Evolutionary conservation across 108 stramenopile species (phyloP), one percentile per base, ranked within the genome.

Genomic region (Stephanodiscus minutulus): DNA sequence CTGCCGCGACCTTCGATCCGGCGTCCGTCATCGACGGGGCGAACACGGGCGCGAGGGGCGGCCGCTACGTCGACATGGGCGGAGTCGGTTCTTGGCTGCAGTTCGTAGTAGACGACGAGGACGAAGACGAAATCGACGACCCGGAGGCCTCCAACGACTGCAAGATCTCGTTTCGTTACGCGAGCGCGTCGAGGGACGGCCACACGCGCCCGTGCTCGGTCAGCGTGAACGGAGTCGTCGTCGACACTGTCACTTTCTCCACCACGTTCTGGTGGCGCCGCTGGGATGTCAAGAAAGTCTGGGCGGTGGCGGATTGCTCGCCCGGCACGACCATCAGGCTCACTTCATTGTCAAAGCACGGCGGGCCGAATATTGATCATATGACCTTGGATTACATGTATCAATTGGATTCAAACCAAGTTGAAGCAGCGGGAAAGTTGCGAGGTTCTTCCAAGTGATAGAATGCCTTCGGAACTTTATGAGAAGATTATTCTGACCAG

Each of bases 151-250:
- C 55, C 10, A 56, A 25, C 25, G 27, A 25, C 10, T 56, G 55
- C 55, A 9, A 3, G 10, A 27, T 56, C 25, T 29, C 55, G 28
- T 56, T 56, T 29, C 55, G 55, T 12, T 56, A 56, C 29, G 22
- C 55, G 28, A 29, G 15, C 17, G 55, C 28, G 17, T 27, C 55
- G 28, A 56, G 55, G 17, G 29, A 24, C 55, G 28, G 55, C 0
- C 6, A 10, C 29, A 25, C 28, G 12, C 55, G 55, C 12, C 55
- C 55, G 15, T 56, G 55, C 29, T 56, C 55, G 55, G 27, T 56
- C 4, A 27, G 25, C 22, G 17, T 56, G 0, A 56, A 56, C 17
- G 55, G 55, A 0, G 13, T n/a, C 0, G 8, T 28, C 29, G 29
- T 56, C 29, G 55, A 29, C 55, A 27, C 55, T 17, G 11, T 56